phyloP scores from a whole-genome alignment of 2,329 filamentous ascomycete genomes.

The Ophiognomonia clavigignenti-juglandacearum region DNA sequence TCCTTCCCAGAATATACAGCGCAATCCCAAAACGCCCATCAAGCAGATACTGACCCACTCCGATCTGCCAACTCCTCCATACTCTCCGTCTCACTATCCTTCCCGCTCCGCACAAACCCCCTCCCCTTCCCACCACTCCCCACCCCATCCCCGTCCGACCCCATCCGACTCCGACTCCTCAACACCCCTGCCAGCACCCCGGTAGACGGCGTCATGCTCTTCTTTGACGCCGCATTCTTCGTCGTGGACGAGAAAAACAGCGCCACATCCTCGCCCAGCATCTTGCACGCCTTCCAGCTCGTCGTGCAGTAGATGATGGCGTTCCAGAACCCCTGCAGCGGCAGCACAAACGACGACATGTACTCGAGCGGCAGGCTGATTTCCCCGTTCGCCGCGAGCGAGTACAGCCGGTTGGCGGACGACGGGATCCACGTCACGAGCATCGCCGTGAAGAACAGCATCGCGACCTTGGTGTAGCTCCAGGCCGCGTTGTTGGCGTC shows the following conservation, averaged over 20 bases:
- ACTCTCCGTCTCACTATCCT: constrained; percentile 6
- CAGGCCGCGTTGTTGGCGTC: constrained; percentile 60
- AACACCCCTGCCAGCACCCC: no score
- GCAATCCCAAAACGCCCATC: no score
- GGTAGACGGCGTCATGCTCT: no score
- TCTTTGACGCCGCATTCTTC: no score
- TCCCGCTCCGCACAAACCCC: neutral
- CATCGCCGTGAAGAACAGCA: constrained; percentile 68
- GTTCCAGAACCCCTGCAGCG: constrained; percentile 83
- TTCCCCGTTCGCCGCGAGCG: constrained; percentile 51
- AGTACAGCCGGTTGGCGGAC: constrained; percentile 71
- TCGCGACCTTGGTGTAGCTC: constrained; percentile 65
- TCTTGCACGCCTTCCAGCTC: constrained; percentile 59
- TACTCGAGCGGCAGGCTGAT: constrained; percentile 59
- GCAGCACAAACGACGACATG: constrained; percentile 68
- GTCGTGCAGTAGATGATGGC: constrained; percentile 70
- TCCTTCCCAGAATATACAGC: no score
- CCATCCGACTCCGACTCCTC: constrained; percentile 2
- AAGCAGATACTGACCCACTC: neutral
- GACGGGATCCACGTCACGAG: constrained; percentile 74
- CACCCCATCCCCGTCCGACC: neutral
- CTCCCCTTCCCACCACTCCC: neutral
- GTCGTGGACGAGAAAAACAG: no score
- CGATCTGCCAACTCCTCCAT: constrained; percentile 9
- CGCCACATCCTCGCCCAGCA: constrained; percentile 35